These are phyloP conservation scores for Bipolaris victoriae DNA, from an alignment of 2,329 filamentous ascomycete species.

Conservation along the genomic window DNA sequence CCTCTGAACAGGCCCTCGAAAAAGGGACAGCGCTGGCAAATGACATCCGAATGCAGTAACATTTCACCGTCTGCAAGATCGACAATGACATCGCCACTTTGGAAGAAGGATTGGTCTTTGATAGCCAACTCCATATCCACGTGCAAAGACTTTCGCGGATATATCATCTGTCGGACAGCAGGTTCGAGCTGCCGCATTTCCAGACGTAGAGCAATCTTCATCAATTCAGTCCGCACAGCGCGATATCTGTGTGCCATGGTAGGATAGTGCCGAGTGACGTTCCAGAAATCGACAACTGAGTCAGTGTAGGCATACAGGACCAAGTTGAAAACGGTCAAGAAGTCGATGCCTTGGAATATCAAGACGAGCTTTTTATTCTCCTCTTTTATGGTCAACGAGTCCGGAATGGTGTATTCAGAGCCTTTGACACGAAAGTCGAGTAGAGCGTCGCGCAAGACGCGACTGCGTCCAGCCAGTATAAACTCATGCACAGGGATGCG, in stretches of 20 bases:
- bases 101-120: conserved; percentile 72
- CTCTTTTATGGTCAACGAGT: conserved; percentile 65
- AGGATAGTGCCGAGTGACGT: conserved; percentile 70
- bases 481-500: conserved; percentile 83
- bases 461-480: conserved; percentile 76
- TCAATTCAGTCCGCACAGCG: conserved; percentile 81
- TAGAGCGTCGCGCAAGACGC: conserved; percentile 64
- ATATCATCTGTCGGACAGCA: conserved; percentile 75
- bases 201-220: conserved; percentile 78
- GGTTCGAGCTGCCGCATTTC: conserved; percentile 75
- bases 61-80: conserved; percentile 76
- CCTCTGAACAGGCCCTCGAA: conserved; percentile 90
- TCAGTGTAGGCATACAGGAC: conserved; percentile 84
- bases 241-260: conserved; percentile 75
- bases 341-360: conserved; percentile 72
- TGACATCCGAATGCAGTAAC: conserved; percentile 74
- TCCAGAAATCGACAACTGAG: conserved; percentile 82
- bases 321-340: conserved; percentile 79
- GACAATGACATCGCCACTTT: conserved; percentile 78
- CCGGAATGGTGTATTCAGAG: conserved; percentile 62
- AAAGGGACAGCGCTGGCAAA: conserved; percentile 88
- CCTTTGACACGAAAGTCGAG: conserved; percentile 64
- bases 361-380: conserved; percentile 62
- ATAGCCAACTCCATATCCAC: conserved; percentile 74
- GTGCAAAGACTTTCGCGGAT: conserved; percentile 68